Percentiles rank a stretch among this genome's conserved stretches.
Conservation (phyloP, 257 asterid species). For the Vinca minor region DNA sequence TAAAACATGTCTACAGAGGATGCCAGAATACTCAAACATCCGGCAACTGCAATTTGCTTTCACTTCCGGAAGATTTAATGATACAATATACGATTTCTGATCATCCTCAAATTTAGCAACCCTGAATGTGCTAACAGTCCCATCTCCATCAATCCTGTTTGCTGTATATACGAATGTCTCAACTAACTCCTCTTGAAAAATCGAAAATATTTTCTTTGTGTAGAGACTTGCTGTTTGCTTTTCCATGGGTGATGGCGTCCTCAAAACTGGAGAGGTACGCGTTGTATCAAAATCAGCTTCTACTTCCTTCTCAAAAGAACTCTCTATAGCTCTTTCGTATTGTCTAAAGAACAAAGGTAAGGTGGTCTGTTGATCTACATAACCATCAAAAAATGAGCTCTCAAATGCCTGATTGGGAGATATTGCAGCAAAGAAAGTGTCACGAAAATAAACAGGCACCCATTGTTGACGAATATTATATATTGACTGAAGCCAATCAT, state of each 20-base stretch:
- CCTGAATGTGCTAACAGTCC: conserved; percentile 54
- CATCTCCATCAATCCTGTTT: conserved; percentile 69
- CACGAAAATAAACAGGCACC: conserved; percentile 86
- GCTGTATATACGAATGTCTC: conserved; percentile 95
- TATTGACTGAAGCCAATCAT: conserved; percentile 84
- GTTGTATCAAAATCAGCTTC: conserved; percentile 77
- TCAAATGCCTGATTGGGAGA: conserved; percentile 42
- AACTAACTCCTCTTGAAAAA: conserved; percentile 85
- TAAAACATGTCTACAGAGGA: conserved; percentile 79
- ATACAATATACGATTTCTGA: conserved; percentile 54
- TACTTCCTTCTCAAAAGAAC: conserved; percentile 63
- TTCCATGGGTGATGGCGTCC: conserved; percentile 97
- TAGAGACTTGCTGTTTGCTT: conserved; percentile 71
- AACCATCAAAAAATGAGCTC: conserved; percentile 77
- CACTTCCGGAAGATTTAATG: conserved; percentile 53
- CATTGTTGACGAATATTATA: conserved; percentile 64
- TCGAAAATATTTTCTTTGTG: conserved; percentile 63
- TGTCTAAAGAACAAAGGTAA: conserved; percentile 85
- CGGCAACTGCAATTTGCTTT: conserved; percentile 79
- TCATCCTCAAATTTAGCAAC: conserved; percentile 90
- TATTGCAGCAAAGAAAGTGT: conserved; percentile 64
- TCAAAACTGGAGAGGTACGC: conserved; percentile 59
- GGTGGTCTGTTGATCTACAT: conserved; percentile 73
- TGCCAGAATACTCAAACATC: conserved; percentile 83
- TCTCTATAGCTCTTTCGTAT: conserved; percentile 80